Percentiles rank a stretch among this genome's conserved stretches.
phyloP scores from a whole-genome alignment of 139 green algal species.

The Volvox africanus region DNA sequence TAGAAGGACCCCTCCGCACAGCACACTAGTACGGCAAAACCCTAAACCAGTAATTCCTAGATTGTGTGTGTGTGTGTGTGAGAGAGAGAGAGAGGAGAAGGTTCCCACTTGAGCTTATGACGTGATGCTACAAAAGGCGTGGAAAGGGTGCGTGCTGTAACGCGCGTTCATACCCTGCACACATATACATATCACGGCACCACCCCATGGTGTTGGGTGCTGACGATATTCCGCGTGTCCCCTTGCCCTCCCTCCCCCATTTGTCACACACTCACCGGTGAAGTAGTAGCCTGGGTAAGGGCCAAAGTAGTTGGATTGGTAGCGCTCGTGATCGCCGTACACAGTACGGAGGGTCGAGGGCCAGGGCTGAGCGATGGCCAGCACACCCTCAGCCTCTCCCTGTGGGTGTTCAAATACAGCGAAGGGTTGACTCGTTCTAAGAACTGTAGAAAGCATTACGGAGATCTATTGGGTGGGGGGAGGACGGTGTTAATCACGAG shows the following conservation, averaged over 20 bases:
- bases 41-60: no score
- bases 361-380: slow-evolving; percentile 85
- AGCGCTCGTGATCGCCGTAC: slow-evolving; percentile 90
- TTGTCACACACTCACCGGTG: slow-evolving; percentile 60
- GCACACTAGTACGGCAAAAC: no score
- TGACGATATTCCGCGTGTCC: neutral
- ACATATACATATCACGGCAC: no score
- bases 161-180: no score
- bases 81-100: neutral
- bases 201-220: no score
- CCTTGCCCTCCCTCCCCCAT: neutral
- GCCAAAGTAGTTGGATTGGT: slow-evolving; percentile 74
- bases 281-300: slow-evolving; percentile 84
- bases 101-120: no score
- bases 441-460: neutral
- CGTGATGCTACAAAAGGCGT: no score
- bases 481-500: no score
- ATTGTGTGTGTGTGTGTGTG: neutral
- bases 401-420: slow-evolving; percentile 27
- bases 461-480: neutral
- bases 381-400: slow-evolving; percentile 74
- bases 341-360: slow-evolving; percentile 88
- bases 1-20: no score
- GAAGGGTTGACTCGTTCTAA: neutral
- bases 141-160: neutral